Evolutionary conservation across 805 yeast species (phyloP), one percentile per base, ranked within the genome.

Genomic region (Wickerhamomyces canadensis): DNA sequence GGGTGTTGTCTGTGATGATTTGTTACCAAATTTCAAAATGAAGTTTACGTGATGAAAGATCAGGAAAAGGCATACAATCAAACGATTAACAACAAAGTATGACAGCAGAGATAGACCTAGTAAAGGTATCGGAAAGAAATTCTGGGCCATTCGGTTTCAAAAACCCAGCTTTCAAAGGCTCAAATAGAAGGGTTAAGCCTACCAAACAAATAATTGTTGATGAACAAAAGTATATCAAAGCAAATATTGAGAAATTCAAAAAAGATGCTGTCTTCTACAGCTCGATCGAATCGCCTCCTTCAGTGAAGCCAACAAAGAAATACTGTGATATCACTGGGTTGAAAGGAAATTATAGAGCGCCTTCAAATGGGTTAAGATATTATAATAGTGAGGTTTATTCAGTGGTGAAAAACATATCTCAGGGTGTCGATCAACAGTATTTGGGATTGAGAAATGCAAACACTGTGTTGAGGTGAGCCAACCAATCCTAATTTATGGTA

Each of bases 301-400:
- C 93, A 4, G 61, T 88, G 46, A 73, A 67, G 44, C 98, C 98
- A 0, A 64, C 70, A 14, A 86, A 82, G 62, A 81, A 78, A 45
- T 89, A 87, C 61, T 91, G 98, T 60, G 98, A 93, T 55, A 78
- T 91, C 33, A 91, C 98, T 0, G 98, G 98, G 0, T 65, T 91
- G 16, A 80, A 76, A 34, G 91, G 88, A 0, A 72, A 63, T 22
- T 91, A 91, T 66, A 80, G 74, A 54, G 71, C 81, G 19, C 93
- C 93, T 0, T 70, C 80, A 19, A 83, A 77, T 51, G 82, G 83
- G 29, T 64, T 91, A 36, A 67, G 96, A 38, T 91, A 78, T 58
- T 78, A 84, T 59, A 82, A 91, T 56, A 78, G 78, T 35, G 97
- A 91, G 59, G 80, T 91, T 22, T 89, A 77, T 58, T 84, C 80